Base-by-base conservation (phyloP, 176 grass and related monocot species). In the Oryza meyeriana region DNA sequence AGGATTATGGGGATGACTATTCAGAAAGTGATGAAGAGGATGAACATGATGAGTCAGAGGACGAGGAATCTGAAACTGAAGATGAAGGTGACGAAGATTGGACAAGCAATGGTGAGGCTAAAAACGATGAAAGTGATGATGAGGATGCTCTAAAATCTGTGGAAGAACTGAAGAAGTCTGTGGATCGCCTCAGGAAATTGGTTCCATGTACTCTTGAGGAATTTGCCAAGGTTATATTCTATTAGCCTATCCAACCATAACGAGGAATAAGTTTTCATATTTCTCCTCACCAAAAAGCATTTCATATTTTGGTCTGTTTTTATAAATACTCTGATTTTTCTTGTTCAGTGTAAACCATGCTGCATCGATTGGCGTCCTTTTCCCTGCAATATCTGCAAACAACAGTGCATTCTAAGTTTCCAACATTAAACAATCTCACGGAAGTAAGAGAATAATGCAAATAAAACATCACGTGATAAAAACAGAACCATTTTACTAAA, bases 31-130 rank as follows among this genome's bases (percentile, higher is more conserved):
- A 93, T 61, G 92, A 74, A 20, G 95, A 98, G 28, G 88, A 94
- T 39, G 84, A 89, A 31, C 64, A 91, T 91, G 89, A 64, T 11
- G 92, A 91, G 71, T 94, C 89, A 2, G 89, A 88, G 70, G 94
- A 93, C n/a, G 90, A 91, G 80, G 95, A 94, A 59, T 95, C 86
- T 42, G 95, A 98, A 61, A 81, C 66, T 64, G 95, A 92, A 73
- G 92, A 88, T 45, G 92, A 80, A 66, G 80, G 89, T 30, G 89
- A 97, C 0, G 92, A 95, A 81, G 92, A 91, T 79, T 95, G 90
- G 92, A 84, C 91, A 72, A 93, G 85, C 34, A 92, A 80, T 27
- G 87, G 91, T 72, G 89, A 95, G 68, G 74, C 61, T 75, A 88
- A 85, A 86, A 89, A 86, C 58, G 83, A 68, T 86, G 92, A 98